Percentiles rank a stretch among this genome's conserved stretches.
Evolutionary conservation across 2,329 filamentous ascomycete species (phyloP).

Genomic region (Pseudogymnoascus sp.): DNA sequence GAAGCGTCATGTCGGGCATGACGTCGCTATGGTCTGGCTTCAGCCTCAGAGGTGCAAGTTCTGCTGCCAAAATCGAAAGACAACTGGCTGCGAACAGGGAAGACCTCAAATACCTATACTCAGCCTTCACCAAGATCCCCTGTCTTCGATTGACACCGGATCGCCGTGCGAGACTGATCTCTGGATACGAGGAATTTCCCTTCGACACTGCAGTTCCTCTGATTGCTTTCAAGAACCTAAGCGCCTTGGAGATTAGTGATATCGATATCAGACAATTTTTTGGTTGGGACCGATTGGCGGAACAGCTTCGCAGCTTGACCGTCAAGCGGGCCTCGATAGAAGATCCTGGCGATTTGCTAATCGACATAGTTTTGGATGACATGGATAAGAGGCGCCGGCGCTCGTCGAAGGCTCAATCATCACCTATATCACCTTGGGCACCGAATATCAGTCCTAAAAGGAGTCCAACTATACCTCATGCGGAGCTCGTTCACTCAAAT

Average conservation of each 20-base stretch:
- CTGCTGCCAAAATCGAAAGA: slow-evolving; percentile 76
- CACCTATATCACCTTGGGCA: slow-evolving; percentile 67
- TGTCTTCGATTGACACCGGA: slow-evolving; percentile 87
- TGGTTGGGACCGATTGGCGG: slow-evolving; percentile 90
- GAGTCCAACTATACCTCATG: slow-evolving; percentile 57
- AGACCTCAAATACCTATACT: slow-evolving; percentile 94
- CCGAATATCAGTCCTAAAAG: slow-evolving; percentile 49
- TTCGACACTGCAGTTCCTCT: slow-evolving; percentile 96
- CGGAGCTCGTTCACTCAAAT: slow-evolving; percentile 60
- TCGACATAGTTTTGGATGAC: slow-evolving; percentile 91
- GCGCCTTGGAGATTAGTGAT: slow-evolving; percentile 87
- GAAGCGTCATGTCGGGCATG: slow-evolving; percentile 97
- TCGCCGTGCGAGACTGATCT: slow-evolving; percentile 81
- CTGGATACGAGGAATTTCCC: slow-evolving; percentile 93
- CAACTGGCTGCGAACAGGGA: slow-evolving; percentile 79
- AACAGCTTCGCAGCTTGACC: slow-evolving; percentile 83
- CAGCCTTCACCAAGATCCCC: slow-evolving; percentile 96
- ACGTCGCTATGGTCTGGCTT: slow-evolving; percentile 87
- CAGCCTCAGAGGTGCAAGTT: slow-evolving; percentile 72
- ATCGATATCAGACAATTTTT: slow-evolving; percentile 96
- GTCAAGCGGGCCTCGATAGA: slow-evolving; percentile 83
- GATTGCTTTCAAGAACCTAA: slow-evolving; percentile 96
- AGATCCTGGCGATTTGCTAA: slow-evolving; percentile 81
- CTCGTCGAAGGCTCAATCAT: slow-evolving; percentile 78
- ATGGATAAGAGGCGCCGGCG: slow-evolving; percentile 86